Conservation (phyloP, 768 basidiomycete species). For the Phaeotremella fagi region DNA sequence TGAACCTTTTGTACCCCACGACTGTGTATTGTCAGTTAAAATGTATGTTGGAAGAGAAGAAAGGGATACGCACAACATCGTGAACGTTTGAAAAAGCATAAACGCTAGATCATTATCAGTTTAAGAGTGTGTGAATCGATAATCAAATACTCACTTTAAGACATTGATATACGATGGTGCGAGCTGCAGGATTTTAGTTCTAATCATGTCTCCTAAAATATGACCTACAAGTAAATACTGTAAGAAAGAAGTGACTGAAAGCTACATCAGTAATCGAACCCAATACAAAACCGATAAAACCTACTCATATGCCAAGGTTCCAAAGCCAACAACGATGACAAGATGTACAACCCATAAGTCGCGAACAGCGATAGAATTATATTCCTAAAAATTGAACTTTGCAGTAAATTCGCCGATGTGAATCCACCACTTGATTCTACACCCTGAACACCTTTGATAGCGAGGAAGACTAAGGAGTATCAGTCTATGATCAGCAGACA, state of each 20-base stretch:
- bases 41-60: background rate
- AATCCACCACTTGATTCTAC: slow-evolving; percentile 54
- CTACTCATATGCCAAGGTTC: slow-evolving; percentile 92
- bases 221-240: slow-evolving; percentile 49
- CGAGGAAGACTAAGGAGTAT: slow-evolving; percentile 63
- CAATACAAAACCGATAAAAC: slow-evolving; percentile 1
- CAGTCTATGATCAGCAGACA: background rate
- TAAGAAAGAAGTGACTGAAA: slow-evolving; percentile 73
- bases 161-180: slow-evolving; percentile 92
- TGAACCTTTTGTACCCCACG: slow-evolving; percentile 94
- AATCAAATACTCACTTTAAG: slow-evolving; percentile 84
- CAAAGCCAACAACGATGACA: slow-evolving; percentile 72
- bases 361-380: slow-evolving; percentile 80
- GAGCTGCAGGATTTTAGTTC: slow-evolving; percentile 49
- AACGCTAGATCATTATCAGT: slow-evolving; percentile 53
- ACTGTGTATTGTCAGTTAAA: slow-evolving; percentile 44
- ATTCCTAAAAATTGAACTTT: slow-evolving; percentile 67
- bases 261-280: background rate
- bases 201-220: background rate
- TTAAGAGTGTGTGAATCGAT: slow-evolving; percentile 27
- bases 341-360: slow-evolving; percentile 81
- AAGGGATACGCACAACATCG: slow-evolving; percentile 39
- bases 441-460: slow-evolving; percentile 70
- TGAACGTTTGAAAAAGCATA: slow-evolving; percentile 53
- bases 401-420: slow-evolving; percentile 60